These are phyloP conservation scores for Neurospora hispaniola DNA, from an alignment of 495 filamentous ascomycete species.

Conservation along the genomic window DNA sequence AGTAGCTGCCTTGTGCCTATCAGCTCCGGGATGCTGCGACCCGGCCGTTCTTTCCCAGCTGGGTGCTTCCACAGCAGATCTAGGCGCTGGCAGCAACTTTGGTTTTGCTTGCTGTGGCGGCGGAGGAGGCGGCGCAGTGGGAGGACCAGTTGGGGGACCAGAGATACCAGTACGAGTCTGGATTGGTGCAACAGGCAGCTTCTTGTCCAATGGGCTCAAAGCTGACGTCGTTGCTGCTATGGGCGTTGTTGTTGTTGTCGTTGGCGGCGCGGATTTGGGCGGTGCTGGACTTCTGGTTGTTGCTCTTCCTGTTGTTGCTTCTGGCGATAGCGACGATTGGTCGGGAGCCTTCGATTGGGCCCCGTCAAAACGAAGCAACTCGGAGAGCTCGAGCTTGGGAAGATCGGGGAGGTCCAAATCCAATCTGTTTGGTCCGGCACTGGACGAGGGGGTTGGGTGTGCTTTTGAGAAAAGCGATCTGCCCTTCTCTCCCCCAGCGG, in stretches of 20 bases:
- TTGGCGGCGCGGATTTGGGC: not conserved
- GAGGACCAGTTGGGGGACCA: not conserved
- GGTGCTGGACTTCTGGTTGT: not conserved
- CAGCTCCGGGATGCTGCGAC: not conserved
- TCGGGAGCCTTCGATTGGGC: not conserved
- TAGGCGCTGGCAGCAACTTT: not conserved
- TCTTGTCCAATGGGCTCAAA: not conserved
- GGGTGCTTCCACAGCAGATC: not conserved
- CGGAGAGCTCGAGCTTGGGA: not conserved
- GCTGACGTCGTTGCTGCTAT: not conserved
- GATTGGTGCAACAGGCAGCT: not conserved
- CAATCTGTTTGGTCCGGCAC: not conserved
- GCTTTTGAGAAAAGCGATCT: constrained; percentile 29
- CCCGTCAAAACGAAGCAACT: not conserved
- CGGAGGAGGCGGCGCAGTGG: not conserved
- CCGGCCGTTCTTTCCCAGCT: not conserved
- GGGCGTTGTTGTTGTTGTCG: not conserved
- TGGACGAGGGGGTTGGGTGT: constrained; percentile 20
- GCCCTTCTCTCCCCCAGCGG: constrained; percentile 7
- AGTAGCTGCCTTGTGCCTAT: not conserved
- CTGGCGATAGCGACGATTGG: not conserved
- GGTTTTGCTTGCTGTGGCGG: not conserved
- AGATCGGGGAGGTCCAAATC: not conserved
- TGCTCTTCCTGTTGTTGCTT: not conserved
- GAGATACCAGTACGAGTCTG: not conserved